Percentiles rank a stretch among this genome's conserved stretches.
phyloP scores from a whole-genome alignment of 148 eudicot genomes.

The Nyssa sinensis region DNA sequence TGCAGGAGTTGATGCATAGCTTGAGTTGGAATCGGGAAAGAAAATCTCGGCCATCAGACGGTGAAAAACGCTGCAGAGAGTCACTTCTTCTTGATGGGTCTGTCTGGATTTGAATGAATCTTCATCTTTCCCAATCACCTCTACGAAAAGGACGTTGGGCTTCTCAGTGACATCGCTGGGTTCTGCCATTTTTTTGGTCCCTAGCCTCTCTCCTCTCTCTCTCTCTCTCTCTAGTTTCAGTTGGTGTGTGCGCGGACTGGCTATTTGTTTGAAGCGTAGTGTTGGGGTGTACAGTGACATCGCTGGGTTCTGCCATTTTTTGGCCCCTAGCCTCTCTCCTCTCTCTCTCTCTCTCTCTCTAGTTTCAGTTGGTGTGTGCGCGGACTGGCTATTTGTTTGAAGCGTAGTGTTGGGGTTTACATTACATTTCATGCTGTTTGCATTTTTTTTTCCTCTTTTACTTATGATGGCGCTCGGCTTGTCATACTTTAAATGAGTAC shows the following conservation, averaged over 20 bases:
- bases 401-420: too few species aligned
- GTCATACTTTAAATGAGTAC: too few species aligned
- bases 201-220: conserved; percentile 8
- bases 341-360: too few species aligned
- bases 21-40: conserved; percentile 35
- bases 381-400: too few species aligned
- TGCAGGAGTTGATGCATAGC: conserved; percentile 23
- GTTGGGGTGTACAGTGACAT: too few species aligned
- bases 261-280: too few species aligned
- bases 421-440: too few species aligned
- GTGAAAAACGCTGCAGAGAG: conserved; percentile 26
- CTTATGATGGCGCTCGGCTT: too few species aligned
- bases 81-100: conserved; percentile 10
- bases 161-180: background rate
- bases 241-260: too few species aligned
- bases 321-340: background rate
- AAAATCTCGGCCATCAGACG: conserved; percentile 32
- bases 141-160: conserved; percentile 20
- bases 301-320: conserved; percentile 22
- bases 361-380: too few species aligned
- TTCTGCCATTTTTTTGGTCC: conserved; percentile 19
- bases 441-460: too few species aligned
- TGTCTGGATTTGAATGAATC: background rate
- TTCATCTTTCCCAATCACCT: background rate
- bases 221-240: too few species aligned